Evolutionary conservation across 345 rosid species (phyloP).

Genomic region (Ceriops decandra): DNA sequence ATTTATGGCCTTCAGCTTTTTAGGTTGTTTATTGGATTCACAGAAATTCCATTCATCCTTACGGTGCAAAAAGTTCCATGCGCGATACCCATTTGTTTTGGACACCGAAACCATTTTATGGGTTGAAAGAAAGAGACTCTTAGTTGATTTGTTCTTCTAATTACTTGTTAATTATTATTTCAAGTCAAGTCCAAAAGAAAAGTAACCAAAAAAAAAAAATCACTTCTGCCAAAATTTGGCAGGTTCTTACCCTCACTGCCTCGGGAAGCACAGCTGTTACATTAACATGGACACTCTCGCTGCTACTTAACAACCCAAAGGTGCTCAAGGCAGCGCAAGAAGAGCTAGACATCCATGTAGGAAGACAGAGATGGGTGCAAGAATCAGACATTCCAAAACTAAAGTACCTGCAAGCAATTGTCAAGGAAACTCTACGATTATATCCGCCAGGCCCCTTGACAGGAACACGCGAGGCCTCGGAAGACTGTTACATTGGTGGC

Average conservation of each 20-base stretch:
- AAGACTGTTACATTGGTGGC: conserved; percentile 27
- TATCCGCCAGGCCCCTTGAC: conserved; percentile 33
- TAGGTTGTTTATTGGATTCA: no score
- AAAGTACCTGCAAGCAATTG: conserved; percentile 45
- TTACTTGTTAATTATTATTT: no score
- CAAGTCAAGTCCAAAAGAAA: no score
- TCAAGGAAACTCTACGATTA: conserved; percentile 50
- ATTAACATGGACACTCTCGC: conserved; percentile 45
- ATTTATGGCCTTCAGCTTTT: background rate
- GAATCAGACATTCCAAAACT: conserved; percentile 53
- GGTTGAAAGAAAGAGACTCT: no score
- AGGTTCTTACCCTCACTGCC: conserved; percentile 38
- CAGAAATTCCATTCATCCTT: no score
- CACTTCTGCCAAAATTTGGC: background rate
- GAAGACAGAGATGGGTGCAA: conserved; percentile 42
- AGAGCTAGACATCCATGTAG: conserved; percentile 48
- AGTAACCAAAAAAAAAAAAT: background rate
- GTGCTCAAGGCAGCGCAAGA: conserved; percentile 41
- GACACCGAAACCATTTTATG: no score
- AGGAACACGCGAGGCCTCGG: conserved; percentile 37
- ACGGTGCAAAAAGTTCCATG: no score
- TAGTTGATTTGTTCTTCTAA: no score
- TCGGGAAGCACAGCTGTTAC: conserved; percentile 49
- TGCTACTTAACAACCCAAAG: conserved; percentile 40
- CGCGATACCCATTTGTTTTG: no score